Conservation (phyloP, 306 rosid genomes). For the Biancaea sappan region DNA sequence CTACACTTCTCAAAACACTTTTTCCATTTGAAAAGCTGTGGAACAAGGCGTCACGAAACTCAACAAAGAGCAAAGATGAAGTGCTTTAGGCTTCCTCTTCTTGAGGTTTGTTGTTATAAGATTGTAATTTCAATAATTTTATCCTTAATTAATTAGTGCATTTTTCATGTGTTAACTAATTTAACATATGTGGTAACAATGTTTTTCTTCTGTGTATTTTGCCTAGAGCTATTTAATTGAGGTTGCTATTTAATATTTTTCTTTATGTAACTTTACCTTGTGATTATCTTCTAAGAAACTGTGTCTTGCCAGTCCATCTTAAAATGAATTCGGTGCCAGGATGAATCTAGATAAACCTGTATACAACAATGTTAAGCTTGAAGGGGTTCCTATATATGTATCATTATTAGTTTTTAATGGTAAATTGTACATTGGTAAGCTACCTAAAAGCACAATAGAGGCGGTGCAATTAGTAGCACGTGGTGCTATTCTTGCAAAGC, state of each 20-base stretch:
- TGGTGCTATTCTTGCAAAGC: conserved; percentile 46
- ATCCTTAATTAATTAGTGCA: background rate
- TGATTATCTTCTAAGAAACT: conserved; percentile 37
- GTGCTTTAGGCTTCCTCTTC: conserved; percentile 37
- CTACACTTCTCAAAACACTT: conserved; percentile 43
- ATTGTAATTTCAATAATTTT: background rate
- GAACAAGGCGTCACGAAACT: conserved; percentile 55
- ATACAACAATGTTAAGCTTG: conserved; percentile 36
- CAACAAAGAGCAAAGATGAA: conserved; percentile 33
- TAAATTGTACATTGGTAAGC: conserved; percentile 46
- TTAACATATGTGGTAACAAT: background rate
- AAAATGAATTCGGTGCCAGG: no score
- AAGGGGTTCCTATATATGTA: conserved; percentile 41
- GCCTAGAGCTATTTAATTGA: background rate
- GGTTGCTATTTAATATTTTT: background rate
- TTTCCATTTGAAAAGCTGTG: conserved; percentile 38
- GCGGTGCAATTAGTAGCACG: conserved; percentile 70
- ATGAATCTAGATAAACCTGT: conserved; percentile 40
- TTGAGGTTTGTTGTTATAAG: conserved; percentile 41
- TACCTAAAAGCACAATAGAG: conserved; percentile 52
- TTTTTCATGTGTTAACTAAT: background rate
- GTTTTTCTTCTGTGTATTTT: conserved; percentile 1
- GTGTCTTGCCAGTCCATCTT: no score
- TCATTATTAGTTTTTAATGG: conserved; percentile 60
- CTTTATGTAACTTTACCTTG: background rate